Evolutionary conservation across 2,329 filamentous ascomycete species (phyloP), one percentile per base, ranked within the genome.

Genomic region (Botrytis squamosa): DNA sequence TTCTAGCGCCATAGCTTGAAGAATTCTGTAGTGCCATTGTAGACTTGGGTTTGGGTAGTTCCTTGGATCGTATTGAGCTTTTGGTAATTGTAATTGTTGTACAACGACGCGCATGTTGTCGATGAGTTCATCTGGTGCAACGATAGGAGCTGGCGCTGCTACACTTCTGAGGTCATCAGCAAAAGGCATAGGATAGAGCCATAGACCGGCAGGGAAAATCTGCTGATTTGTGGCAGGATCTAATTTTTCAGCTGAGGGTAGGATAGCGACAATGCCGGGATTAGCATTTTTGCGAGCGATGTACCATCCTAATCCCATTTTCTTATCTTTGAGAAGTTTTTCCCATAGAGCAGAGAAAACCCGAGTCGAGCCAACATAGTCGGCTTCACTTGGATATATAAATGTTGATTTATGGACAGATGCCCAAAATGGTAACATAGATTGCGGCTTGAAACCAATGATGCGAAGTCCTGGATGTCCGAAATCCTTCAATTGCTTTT

Each of bases 21-120:
- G 85, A 64, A 99, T 97, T 75, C 90, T 91, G 85, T 98, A 99
- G 84, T 98, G 96, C 95, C 95, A 99, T 83, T 99, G 96, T 38
- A 99, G 86, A 14, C 93, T 88, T 16, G 95, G 94, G 75, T 99
- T 99, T 0, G 96, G 93, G 79, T 98, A 98, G 80, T 92, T 96
- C 1, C 86, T 85, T 1, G 95, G 95, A 77, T 97, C 92, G 80
- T 97, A 99, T 46, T 88, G 86, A 9, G 88, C 94, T 79, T 93
- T 95, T 0, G 96, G 96, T 12, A 99, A 88, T 81, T 97, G 94
- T 0, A 81, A 59, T 70, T 81, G 94, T 80, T 96, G 92, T 3
- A 98, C 85, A 6, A 98, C 88, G 9, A 87, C 87, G 66, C 93
- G 88, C 95, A 98, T 98, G 55, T 88, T 86, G 79, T 97, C 93